Evolutionary conservation across 306 rosid genomes (phyloP).

Genomic region (Sindora glabra): DNA sequence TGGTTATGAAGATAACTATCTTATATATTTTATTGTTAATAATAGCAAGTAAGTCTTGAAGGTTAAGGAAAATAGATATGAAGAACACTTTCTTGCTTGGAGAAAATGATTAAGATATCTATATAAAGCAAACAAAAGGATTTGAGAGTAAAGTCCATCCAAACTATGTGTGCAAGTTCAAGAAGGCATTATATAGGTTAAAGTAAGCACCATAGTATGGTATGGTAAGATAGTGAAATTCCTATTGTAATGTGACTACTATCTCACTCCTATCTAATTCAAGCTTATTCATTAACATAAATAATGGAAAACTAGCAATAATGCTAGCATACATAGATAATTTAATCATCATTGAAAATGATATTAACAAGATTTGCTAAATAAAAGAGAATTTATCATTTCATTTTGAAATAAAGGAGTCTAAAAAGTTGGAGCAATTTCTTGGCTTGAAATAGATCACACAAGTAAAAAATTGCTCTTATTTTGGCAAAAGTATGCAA

Average conservation of each 20-base stretch:
- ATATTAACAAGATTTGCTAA: too few species aligned
- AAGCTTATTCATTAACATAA: not conserved
- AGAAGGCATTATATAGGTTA: not conserved
- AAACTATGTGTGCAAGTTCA: too few species aligned
- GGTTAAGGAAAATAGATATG: not conserved
- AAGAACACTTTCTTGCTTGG: not conserved
- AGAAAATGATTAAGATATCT: not conserved
- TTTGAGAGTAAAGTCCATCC: too few species aligned
- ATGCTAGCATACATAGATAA: too few species aligned
- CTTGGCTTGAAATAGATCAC: too few species aligned
- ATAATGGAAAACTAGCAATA: too few species aligned
- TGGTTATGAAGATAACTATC: too few species aligned
- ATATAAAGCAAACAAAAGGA: not conserved
- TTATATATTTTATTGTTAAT: not conserved
- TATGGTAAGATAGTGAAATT: not conserved
- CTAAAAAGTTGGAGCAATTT: too few species aligned
- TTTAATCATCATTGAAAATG: not conserved
- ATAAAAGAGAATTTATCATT: too few species aligned
- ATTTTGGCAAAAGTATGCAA: too few species aligned
- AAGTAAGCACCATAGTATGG: not conserved
- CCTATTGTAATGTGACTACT: not conserved
- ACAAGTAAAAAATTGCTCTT: too few species aligned
- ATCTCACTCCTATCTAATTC: not conserved
- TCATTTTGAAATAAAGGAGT: too few species aligned
- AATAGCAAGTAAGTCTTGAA: not conserved